A percentile compares a stretch with the other conserved stretches of the same genome.
Evolutionary conservation across 305 asterid genomes (phyloP).

Genomic region (Plantago coronopus): DNA sequence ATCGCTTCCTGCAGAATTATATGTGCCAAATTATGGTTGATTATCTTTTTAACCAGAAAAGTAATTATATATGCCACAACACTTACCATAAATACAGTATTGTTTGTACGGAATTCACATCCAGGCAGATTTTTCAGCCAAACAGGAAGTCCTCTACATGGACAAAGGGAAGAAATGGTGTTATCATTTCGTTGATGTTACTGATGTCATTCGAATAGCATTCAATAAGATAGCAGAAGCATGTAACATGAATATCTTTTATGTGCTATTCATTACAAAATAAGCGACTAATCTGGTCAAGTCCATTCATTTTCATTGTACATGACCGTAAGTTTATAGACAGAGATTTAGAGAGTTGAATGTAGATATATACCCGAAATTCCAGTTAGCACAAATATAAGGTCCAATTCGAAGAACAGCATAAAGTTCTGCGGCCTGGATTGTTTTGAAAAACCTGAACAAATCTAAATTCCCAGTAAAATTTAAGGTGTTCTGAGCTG

Average conservation of each 20-base stretch:
- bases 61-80: too few relatives aligned
- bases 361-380: conserved; percentile 33
- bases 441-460: conserved; percentile 30
- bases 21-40: too few relatives aligned
- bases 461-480: conserved; percentile 37
- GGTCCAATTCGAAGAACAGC: conserved; percentile 47
- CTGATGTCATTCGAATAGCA: neutral
- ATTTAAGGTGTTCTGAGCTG: conserved; percentile 17
- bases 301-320: too few relatives aligned
- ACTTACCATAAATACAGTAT: conserved; percentile 35
- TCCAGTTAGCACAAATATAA: conserved; percentile 55
- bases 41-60: too few relatives aligned
- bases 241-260: too few relatives aligned
- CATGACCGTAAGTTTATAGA: too few relatives aligned
- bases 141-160: conserved; percentile 39
- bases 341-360: too few relatives aligned
- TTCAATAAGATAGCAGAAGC: too few relatives aligned
- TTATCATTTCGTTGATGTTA: neutral
- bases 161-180: neutral
- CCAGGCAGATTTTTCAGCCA: conserved; percentile 35
- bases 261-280: too few relatives aligned
- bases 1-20: conserved; percentile 27
- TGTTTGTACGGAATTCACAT: conserved; percentile 31
- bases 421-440: conserved; percentile 40
- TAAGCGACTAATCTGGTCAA: too few relatives aligned